Conservation (phyloP, 2,329 filamentous ascomycete genomes). For the Thelonectria olida region DNA sequence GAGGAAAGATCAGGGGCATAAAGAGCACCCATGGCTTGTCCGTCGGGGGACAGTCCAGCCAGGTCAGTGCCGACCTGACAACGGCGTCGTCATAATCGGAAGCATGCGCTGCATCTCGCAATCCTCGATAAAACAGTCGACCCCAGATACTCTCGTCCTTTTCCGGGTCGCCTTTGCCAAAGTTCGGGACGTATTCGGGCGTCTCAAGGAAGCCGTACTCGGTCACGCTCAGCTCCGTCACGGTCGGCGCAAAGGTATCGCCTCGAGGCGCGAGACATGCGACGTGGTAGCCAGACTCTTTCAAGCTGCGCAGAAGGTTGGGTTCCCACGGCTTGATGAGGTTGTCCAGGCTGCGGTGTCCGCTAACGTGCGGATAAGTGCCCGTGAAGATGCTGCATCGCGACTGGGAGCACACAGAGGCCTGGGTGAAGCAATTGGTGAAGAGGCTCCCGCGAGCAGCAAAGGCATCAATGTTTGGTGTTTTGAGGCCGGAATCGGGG, state of each 20-base stretch:
- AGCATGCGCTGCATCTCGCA: constrained; percentile 47
- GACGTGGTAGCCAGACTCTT: constrained; percentile 56
- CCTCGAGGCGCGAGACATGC: constrained; percentile 54
- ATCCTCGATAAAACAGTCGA: constrained; percentile 52
- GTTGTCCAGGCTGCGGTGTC: constrained; percentile 56
- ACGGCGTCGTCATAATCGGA: constrained; percentile 57
- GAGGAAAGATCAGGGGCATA: constrained; percentile 54
- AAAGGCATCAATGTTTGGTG: constrained; percentile 55
- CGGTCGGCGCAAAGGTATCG: constrained; percentile 53
- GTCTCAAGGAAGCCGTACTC: constrained; percentile 56
- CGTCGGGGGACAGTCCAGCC: constrained; percentile 52
- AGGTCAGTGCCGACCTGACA: constrained; percentile 51
- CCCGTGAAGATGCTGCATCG: constrained; percentile 58
- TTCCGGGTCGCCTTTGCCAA: constrained; percentile 30
- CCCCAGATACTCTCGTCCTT: constrained; percentile 49
- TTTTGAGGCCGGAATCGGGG: constrained; percentile 40
- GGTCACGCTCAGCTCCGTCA: constrained; percentile 54
- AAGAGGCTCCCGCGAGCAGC: constrained; percentile 49
- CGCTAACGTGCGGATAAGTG: constrained; percentile 55
- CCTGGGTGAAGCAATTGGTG: constrained; percentile 56
- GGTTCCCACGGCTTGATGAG: constrained; percentile 59
- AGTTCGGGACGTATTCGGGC: constrained; percentile 46
- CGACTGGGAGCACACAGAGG: constrained; percentile 57
- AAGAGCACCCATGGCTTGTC: constrained; percentile 55
- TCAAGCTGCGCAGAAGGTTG: constrained; percentile 55